These are phyloP conservation scores for Chlamydomonas eustigma DNA, from an alignment of 139 green algal genomes.

Conservation along the genomic window DNA sequence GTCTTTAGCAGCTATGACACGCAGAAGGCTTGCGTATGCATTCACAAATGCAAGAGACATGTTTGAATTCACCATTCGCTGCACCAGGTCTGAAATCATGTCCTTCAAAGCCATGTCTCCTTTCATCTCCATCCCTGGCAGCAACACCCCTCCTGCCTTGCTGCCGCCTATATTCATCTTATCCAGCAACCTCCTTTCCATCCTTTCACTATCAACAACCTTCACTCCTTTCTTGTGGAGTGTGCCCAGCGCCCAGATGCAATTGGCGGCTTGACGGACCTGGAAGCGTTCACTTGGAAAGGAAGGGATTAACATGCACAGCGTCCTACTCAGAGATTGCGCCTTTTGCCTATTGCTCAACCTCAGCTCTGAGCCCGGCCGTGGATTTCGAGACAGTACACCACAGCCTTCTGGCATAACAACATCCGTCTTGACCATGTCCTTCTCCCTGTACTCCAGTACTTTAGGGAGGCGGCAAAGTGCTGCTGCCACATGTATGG, in stretches of 20 bases:
- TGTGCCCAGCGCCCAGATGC: slow-evolving; percentile 12
- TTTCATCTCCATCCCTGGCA: neutral
- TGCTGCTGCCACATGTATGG: slow-evolving; percentile 30
- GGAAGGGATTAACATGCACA: neutral
- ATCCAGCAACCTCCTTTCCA: neutral
- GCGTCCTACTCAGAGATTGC: neutral
- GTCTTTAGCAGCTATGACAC: neutral
- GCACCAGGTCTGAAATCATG: neutral
- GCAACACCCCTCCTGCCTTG: neutral
- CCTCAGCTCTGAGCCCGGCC: neutral
- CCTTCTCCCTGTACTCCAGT: slow-evolving; percentile 9
- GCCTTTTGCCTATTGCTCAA: neutral
- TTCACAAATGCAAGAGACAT: neutral
- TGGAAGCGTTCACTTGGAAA: neutral
- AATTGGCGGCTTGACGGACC: slow-evolving; percentile 6
- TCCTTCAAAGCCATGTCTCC: neutral
- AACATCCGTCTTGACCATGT: slow-evolving; percentile 11
- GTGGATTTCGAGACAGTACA: neutral
- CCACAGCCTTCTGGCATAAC: neutral
- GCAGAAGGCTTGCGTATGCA: neutral
- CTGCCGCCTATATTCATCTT: neutral
- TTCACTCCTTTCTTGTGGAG: neutral
- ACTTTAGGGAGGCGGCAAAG: slow-evolving; percentile 29
- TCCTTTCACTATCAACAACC: neutral
- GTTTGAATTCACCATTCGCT: neutral